Evolutionary conservation across 148 eudicot species (phyloP).

Genomic region (Limonium bicolor): DNA sequence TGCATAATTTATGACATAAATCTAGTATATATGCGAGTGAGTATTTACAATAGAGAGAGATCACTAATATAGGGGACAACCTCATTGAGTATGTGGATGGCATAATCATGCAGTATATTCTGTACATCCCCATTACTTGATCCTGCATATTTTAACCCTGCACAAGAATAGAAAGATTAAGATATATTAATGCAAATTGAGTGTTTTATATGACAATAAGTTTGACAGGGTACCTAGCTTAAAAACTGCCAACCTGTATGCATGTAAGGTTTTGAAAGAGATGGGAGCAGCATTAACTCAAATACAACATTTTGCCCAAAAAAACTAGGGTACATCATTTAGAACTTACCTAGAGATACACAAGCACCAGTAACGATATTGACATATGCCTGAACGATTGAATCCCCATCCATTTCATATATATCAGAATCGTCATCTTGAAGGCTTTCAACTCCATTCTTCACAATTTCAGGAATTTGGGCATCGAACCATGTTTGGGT

Average conservation of each 20-base stretch:
- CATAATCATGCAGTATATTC: conserved; percentile 66
- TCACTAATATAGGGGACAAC: conserved; percentile 32
- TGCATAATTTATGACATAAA: conserved; percentile 5
- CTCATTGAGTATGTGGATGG: conserved; percentile 79
- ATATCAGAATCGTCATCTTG: conserved; percentile 44
- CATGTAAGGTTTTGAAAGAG: too few species aligned
- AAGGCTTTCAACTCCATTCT: conserved; percentile 41
- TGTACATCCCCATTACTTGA: conserved; percentile 73
- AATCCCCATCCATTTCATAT: conserved; percentile 67
- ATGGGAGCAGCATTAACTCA: too few species aligned
- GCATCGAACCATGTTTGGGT: conserved; percentile 80
- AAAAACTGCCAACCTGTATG: too few species aligned
- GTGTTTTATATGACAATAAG: too few species aligned
- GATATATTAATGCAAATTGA: not conserved
- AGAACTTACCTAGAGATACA: conserved; percentile 73
- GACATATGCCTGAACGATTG: conserved; percentile 80
- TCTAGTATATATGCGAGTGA: too few species aligned
- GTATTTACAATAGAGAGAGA: too few species aligned
- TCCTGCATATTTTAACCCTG: conserved; percentile 94
- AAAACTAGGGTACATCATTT: too few species aligned
- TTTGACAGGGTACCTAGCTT: too few species aligned
- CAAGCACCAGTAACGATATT: conserved; percentile 88
- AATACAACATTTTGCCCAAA: too few species aligned
- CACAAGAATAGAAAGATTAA: conserved; percentile 2
- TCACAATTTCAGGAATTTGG: conserved; percentile 73